A percentile compares a stretch with the other conserved stretches of the same genome.
Evolutionary conservation across 352 stramenopile genomes (phyloP).

Genomic region (Globisporangium polare): DNA sequence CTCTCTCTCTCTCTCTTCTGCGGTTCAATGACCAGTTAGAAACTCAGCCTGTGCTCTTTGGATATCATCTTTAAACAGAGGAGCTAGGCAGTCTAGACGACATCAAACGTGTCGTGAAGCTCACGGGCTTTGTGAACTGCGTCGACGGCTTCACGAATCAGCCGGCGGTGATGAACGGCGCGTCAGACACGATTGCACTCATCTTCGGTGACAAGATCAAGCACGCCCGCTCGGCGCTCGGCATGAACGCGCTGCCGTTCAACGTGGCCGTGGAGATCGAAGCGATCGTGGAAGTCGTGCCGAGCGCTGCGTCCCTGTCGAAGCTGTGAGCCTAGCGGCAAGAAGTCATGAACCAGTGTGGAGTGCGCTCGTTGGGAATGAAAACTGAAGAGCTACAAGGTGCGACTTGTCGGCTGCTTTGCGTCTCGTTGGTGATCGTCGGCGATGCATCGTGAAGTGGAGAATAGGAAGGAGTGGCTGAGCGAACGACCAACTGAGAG

Average conservation of each 20-base stretch:
- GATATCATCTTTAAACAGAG: slow-evolving; percentile 24
- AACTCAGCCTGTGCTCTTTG: background rate
- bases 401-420: too few species aligned
- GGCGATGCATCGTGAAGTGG: too few species aligned
- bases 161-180: slow-evolving; percentile 90
- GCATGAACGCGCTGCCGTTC: slow-evolving; percentile 92
- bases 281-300: slow-evolving; percentile 89
- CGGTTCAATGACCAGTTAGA: background rate
- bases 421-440: too few species aligned
- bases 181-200: slow-evolving; percentile 79
- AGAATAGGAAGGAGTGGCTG: too few species aligned
- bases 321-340: too few species aligned
- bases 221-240: slow-evolving; percentile 89
- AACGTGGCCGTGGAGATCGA: slow-evolving; percentile 95
- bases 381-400: too few species aligned
- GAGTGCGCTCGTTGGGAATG: too few species aligned
- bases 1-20: background rate
- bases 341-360: too few species aligned
- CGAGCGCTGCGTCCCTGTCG: slow-evolving; percentile 20
- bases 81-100: slow-evolving; percentile 81
- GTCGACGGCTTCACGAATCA: slow-evolving; percentile 81
- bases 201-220: slow-evolving; percentile 73
- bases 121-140: slow-evolving; percentile 93
- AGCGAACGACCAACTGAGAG: too few species aligned
- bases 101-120: slow-evolving; percentile 89